Evolutionary conservation across 2,329 filamentous ascomycete genomes (phyloP).

Genomic region (Verticillium albo-atrum): DNA sequence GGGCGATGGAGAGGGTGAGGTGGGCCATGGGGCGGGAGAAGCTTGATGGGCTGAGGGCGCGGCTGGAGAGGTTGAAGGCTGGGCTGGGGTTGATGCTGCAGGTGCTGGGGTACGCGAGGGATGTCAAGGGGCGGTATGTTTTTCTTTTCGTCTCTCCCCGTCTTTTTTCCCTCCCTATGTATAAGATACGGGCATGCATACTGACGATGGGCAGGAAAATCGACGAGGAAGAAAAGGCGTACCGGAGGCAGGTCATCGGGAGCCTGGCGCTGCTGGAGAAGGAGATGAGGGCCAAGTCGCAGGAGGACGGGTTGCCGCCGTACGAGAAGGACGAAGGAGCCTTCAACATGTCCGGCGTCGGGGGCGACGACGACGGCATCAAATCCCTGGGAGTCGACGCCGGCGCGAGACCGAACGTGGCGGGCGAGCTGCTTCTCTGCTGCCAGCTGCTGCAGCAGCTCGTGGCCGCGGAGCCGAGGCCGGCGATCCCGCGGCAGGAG

Average conservation of each 20-base stretch:
- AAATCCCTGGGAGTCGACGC: background rate
- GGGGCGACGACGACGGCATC: background rate
- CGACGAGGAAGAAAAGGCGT: background rate
- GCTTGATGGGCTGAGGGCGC: background rate
- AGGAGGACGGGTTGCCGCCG: background rate
- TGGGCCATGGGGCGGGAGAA: background rate
- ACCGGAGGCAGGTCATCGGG: background rate
- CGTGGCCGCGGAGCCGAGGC: background rate
- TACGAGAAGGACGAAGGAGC: background rate
- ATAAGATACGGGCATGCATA: too few species aligned
- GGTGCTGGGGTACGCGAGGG: background rate
- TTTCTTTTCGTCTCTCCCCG: background rate
- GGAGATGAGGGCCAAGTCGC: background rate
- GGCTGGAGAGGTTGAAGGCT: background rate
- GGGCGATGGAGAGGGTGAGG: background rate
- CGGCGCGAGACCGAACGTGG: background rate
- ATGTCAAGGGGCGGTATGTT: background rate
- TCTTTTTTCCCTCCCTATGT: background rate
- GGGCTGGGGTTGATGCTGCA: background rate
- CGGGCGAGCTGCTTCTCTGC: background rate
- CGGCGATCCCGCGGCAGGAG: background rate
- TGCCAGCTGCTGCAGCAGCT: background rate
- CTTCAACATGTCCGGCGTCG: background rate
- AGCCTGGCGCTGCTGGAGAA: background rate
- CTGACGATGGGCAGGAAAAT: background rate